phyloP scores from a whole-genome alignment of 208 protist genomes.

The Leishmania lainsoni region DNA sequence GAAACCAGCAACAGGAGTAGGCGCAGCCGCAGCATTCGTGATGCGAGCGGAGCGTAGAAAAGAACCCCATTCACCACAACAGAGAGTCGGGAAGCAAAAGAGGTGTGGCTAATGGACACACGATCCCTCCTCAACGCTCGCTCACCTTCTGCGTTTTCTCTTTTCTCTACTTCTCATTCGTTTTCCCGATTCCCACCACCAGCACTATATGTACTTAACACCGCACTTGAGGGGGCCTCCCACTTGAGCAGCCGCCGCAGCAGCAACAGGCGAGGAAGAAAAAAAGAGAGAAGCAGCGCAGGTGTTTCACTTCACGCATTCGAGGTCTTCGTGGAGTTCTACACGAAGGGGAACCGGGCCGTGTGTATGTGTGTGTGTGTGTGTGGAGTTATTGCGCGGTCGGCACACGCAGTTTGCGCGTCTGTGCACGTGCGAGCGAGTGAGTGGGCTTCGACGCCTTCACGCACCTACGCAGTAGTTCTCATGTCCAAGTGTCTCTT shows the following conservation, averaged over 20 bases:
- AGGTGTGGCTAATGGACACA: not conserved
- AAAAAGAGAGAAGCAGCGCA: not conserved
- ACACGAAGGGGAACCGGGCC: not conserved
- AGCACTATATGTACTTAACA: not conserved
- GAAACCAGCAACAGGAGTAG: not conserved
- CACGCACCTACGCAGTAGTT: not conserved
- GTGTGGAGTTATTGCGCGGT: not conserved
- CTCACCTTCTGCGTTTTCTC: too few species aligned
- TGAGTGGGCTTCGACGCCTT: not conserved
- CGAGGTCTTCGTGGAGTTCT: not conserved
- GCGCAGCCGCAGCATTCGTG: not conserved
- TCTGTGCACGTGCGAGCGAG: not conserved
- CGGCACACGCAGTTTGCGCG: not conserved
- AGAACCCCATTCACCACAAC: too few species aligned
- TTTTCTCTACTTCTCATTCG: too few species aligned
- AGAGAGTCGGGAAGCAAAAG: too few species aligned
- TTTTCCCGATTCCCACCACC: not conserved
- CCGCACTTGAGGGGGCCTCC: not conserved
- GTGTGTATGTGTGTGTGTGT: not conserved
- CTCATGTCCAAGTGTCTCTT: not conserved
- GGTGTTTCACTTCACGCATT: not conserved
- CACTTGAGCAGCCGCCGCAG: too few species aligned
- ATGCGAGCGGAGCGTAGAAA: not conserved
- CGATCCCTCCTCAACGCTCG: too few species aligned
- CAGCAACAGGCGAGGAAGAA: not conserved